Evolutionary conservation across 73 alveolate genomes (phyloP).

Genomic region (Paramecium biaurelia): DNA sequence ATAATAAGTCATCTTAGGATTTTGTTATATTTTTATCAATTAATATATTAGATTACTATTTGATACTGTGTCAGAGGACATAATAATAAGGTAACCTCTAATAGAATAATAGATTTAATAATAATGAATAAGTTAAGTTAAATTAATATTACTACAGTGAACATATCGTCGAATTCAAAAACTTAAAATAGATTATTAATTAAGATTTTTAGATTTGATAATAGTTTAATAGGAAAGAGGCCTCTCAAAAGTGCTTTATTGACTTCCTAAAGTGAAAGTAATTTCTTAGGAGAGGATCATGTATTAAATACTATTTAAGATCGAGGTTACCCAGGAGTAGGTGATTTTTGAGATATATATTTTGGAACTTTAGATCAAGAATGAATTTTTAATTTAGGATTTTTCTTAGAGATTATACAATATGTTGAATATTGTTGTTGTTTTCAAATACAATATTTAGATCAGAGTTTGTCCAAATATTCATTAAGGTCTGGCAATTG

Average conservation of each 20-base stretch:
- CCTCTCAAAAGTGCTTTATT: neutral
- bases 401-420: neutral
- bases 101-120: neutral
- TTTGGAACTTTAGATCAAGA: neutral
- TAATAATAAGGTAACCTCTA: neutral
- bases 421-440: neutral
- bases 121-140: neutral
- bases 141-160: neutral
- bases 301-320: neutral
- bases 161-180: neutral
- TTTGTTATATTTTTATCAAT: neutral
- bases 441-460: neutral
- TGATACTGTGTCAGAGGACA: neutral
- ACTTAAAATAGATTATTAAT: no score
- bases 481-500: conserved; percentile 89
- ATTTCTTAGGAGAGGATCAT: neutral
- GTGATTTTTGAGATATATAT: neutral
- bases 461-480: conserved; percentile 88
- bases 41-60: neutral
- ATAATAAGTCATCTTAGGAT: neutral
- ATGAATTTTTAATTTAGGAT: neutral
- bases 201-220: no score
- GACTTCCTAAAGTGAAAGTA: neutral
- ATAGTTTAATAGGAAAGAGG: neutral
- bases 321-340: neutral